Evolutionary conservation across 176 grass and related monocot species (phyloP).

Genomic region (Avena insularis): DNA sequence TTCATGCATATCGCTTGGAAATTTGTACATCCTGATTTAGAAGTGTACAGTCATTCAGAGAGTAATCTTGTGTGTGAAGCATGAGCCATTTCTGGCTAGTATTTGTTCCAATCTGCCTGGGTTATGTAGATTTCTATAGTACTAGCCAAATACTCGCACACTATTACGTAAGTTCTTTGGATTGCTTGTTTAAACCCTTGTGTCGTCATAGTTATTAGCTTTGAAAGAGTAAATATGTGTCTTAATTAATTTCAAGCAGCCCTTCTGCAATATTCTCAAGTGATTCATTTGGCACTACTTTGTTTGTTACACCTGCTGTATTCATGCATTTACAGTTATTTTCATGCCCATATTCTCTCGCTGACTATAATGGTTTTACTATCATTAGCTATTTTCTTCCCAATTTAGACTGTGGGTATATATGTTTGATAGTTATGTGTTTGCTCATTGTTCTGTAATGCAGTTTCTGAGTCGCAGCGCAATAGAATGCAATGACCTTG

Average conservation of each 20-base stretch:
- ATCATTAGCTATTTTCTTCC: conserved; percentile 27
- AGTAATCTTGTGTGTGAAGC: background rate
- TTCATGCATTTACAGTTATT: conserved; percentile 25
- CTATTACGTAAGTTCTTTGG: background rate
- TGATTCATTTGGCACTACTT: conserved; percentile 15
- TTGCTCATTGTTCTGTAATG: conserved; percentile 6
- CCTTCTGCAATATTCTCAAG: background rate
- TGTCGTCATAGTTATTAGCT: background rate
- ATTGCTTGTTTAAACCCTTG: background rate
- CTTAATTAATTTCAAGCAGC: background rate
- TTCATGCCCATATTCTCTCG: background rate
- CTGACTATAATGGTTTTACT: background rate
- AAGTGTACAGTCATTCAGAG: background rate
- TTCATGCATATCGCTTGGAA: background rate
- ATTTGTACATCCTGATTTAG: background rate
- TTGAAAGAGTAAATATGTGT: background rate
- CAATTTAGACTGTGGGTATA: background rate
- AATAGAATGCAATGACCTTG: conserved; percentile 90
- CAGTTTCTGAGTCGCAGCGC: conserved; percentile 85
- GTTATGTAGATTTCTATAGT: conserved; percentile 18
- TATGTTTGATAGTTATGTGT: background rate
- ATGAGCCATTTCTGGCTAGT: conserved; percentile 12
- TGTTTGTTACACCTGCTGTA: background rate
- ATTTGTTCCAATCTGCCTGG: conserved; percentile 14
- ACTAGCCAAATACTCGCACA: background rate